Evolutionary conservation across 2,329 filamentous ascomycete genomes (phyloP), one percentile per base, ranked within the genome.

Genomic region (Arthrobotrys conoides): DNA sequence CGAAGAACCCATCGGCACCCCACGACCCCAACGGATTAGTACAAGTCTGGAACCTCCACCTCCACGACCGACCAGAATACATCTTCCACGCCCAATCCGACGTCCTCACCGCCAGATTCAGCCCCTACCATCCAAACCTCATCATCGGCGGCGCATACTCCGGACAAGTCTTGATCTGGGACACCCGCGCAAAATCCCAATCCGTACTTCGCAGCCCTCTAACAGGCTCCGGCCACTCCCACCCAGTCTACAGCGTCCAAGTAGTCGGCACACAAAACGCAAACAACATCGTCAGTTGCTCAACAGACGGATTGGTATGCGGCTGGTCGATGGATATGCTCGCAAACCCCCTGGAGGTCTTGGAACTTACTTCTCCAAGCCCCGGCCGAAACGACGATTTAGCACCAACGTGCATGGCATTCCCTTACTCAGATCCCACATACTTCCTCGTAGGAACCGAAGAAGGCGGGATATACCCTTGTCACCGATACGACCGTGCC

Each of bases 301-400:
- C 94, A 0, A 99, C 96, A 0, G 96, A 99, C 83, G 96, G 96
- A 69, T 93, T 97, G 9, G 93, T 98, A 49, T 99, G 96, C 84
- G 93, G 94, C 59, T 99, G 96, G 96, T 94, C 93, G 70, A 93
- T 97, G 80, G 96, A 99, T 84, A 98, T 99, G 90, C 92, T 99
- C 78, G 93, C 95, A 0, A 93, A 97, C 84, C 96, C 96, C 0
- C 95, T 98, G 85, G 96, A 99, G 86, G 91, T 94, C 70, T 89
- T 99, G 49, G 93, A 97, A 82, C 88, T 99, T 12, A 91, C 91
- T 76, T 93, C 94, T 1, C 95, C 95, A 2, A 75, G 53, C 3
- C 90, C 91, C 16, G 93, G 95, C 4, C 91, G 93, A 81, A 95
- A 94, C 3, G 96, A 99, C 85, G 96, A 99, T 83, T 90, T 99